Conservation (phyloP, 1,284 basidiomycete genomes). For the Ceratobasidium sp. region DNA sequence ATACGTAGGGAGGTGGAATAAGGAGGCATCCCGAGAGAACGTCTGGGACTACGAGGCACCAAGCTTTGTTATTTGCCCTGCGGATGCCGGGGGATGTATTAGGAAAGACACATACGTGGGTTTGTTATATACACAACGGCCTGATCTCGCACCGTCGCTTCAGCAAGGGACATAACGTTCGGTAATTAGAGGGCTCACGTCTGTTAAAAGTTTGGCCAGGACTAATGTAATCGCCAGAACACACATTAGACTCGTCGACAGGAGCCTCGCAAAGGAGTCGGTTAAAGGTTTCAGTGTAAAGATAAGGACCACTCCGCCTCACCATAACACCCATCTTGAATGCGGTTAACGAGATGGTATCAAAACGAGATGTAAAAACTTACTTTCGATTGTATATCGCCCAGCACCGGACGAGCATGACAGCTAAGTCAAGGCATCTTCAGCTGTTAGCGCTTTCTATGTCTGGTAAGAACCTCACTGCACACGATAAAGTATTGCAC, state of each 20-base stretch:
- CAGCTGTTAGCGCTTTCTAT: neutral
- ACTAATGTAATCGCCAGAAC: neutral
- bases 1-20: constrained; percentile 1
- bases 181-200: constrained; percentile 3
- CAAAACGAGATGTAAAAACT: neutral
- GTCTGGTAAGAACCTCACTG: neutral
- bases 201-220: neutral
- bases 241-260: neutral
- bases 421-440: neutral
- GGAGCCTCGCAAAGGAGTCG: neutral
- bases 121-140: constrained; percentile 10
- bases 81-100: neutral
- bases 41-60: neutral
- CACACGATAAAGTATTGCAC: neutral
- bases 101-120: neutral
- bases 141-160: neutral
- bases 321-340: constrained; percentile 15
- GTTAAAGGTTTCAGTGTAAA: neutral
- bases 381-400: constrained; percentile 27
- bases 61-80: neutral
- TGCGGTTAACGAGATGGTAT: neutral
- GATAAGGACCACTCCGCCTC: neutral
- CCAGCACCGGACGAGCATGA: constrained; percentile 32
- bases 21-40: constrained; percentile 23
- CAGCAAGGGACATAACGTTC: neutral